These are phyloP conservation scores for Amanita thiersii DNA, from an alignment of 768 basidiomycete species.

Conservation along the genomic window DNA sequence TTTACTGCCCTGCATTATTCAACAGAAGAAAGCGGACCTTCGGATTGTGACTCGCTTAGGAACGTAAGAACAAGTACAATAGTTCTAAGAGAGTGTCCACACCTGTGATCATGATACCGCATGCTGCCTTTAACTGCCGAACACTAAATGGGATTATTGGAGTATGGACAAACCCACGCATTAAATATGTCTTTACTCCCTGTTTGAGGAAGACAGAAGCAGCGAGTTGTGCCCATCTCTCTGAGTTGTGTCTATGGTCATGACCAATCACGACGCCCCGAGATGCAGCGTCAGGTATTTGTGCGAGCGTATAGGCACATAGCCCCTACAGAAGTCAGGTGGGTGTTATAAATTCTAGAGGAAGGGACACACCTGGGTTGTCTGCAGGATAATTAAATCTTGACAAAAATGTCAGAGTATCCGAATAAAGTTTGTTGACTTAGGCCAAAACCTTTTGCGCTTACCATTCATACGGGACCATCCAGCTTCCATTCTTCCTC, in stretches of 20 bases:
- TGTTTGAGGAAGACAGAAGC: constrained; percentile 60
- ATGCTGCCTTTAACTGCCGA: constrained; percentile 56
- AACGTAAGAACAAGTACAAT: constrained; percentile 5
- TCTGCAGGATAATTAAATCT: constrained; percentile 73
- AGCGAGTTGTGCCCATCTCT: constrained; percentile 68
- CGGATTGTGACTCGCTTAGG: constrained; percentile 81
- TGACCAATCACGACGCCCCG: constrained; percentile 80
- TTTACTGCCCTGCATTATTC: background rate
- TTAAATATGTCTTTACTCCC: constrained; percentile 62
- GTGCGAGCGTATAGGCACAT: constrained; percentile 56
- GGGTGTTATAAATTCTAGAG: background rate
- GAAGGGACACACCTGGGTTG: constrained; percentile 53
- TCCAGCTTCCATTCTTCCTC: constrained; percentile 82
- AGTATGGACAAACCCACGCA: constrained; percentile 68
- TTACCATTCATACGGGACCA: constrained; percentile 84
- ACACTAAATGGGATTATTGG: constrained; percentile 84
- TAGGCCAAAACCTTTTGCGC: constrained; percentile 1
- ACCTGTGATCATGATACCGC: constrained; percentile 91
- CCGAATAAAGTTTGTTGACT: background rate
- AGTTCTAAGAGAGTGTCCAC: constrained; percentile 9
- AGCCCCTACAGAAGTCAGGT: constrained; percentile 47
- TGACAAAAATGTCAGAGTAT: background rate
- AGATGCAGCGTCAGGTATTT: constrained; percentile 40
- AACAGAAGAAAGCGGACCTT: constrained; percentile 42
- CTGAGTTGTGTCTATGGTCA: constrained; percentile 79